phyloP scores from a whole-genome alignment of 768 basidiomycete genomes.

The Tylopilus plumbeoviolaceoides region DNA sequence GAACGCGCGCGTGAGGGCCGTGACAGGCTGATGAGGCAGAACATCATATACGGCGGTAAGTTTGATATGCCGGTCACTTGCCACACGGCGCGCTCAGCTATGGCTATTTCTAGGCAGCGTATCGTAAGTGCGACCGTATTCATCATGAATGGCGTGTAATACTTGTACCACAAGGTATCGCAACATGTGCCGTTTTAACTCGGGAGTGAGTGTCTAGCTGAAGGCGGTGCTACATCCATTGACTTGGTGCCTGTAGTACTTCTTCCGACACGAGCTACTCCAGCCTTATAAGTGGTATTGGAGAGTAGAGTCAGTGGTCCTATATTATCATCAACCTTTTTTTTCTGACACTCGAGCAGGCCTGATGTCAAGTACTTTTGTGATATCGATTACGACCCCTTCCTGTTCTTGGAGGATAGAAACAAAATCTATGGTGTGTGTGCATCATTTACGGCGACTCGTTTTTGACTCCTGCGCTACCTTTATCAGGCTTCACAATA shows the following conservation, averaged over 20 bases:
- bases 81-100: constrained; percentile 1
- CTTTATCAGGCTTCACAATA: constrained; percentile 51
- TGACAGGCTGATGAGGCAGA: constrained; percentile 44
- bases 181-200: constrained; percentile 79
- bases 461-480: not conserved
- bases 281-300: constrained; percentile 57
- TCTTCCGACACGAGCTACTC: constrained; percentile 52
- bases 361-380: constrained; percentile 54
- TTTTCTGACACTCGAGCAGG: constrained; percentile 18
- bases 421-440: constrained; percentile 48
- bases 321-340: not conserved
- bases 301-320: constrained; percentile 48
- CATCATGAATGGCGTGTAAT: not conserved
- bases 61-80: constrained; percentile 7
- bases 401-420: constrained; percentile 51
- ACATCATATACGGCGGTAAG: constrained; percentile 49
- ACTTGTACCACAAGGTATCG: constrained; percentile 41
- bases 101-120: constrained; percentile 35
- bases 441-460: not conserved
- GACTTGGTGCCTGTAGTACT: constrained; percentile 37
- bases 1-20: constrained; percentile 50
- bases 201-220: constrained; percentile 43
- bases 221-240: not conserved
- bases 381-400: constrained; percentile 48
- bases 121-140: constrained; percentile 30